A percentile compares a stretch with the other conserved stretches of the same genome.
phyloP scores from a whole-genome alignment of 1,139 yeast genomes.

The Pichiaceae sp. region DNA sequence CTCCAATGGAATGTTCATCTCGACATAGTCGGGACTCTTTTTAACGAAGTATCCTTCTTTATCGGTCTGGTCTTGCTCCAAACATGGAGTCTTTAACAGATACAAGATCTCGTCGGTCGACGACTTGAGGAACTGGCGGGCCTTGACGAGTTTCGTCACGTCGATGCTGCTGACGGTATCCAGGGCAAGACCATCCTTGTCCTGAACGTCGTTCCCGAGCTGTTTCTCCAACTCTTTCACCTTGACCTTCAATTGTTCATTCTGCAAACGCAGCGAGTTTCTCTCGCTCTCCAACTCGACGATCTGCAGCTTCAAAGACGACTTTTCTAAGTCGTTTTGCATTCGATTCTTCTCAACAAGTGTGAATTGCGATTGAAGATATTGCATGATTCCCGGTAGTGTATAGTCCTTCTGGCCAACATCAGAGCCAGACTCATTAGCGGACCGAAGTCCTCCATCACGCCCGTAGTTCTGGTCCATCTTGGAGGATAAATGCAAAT shows the following conservation, averaged over 20 bases:
- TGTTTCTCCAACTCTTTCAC: conserved; percentile 15
- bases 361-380: conserved; percentile 52
- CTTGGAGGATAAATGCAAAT: no score
- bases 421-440: background rate
- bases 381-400: conserved; percentile 58
- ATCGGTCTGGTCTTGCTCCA: conserved; percentile 17
- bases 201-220: conserved; percentile 4
- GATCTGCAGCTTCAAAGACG: conserved; percentile 48
- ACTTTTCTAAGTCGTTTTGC: conserved; percentile 46
- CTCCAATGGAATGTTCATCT: conserved; percentile 17
- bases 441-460: no score
- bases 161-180: conserved; percentile 17
- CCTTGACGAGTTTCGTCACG: conserved; percentile 20
- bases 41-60: conserved; percentile 10
- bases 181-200: conserved; percentile 5
- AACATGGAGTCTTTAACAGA: conserved; percentile 23
- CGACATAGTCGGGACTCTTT: conserved; percentile 10
- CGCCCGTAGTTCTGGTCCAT: no score
- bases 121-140: conserved; percentile 23
- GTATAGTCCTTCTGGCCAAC: conserved; percentile 32
- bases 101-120: conserved; percentile 26
- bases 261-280: conserved; percentile 29
- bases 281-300: conserved; percentile 48
- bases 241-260: conserved; percentile 16
- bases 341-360: conserved; percentile 50